Conservation (phyloP, 2,329 filamentous ascomycete genomes). For the Colletotrichum graminicola region DNA sequence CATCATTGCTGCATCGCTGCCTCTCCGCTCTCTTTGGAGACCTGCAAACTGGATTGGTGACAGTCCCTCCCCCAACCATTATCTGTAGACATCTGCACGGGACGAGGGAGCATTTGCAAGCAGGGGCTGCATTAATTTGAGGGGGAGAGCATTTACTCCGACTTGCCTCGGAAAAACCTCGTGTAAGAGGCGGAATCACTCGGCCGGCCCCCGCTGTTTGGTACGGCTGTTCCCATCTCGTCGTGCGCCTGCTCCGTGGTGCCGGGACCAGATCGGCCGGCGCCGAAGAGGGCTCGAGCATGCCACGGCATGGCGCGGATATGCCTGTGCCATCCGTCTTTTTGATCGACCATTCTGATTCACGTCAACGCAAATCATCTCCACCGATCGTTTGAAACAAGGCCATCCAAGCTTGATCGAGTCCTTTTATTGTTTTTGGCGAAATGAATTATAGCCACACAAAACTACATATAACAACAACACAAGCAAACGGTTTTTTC, state of each 20-base stretch:
- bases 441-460: background rate
- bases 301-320: slow-evolving; percentile 9
- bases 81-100: background rate
- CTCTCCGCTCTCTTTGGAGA: background rate
- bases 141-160: slow-evolving; percentile 24
- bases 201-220: background rate
- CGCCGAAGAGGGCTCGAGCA: slow-evolving; percentile 19
- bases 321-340: background rate
- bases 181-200: background rate
- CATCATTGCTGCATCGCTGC: slow-evolving; percentile 30
- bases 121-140: background rate
- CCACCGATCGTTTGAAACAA: slow-evolving; percentile 16
- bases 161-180: slow-evolving; percentile 7
- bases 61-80: background rate
- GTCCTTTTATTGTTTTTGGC: too few species aligned
- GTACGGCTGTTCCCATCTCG: slow-evolving; percentile 22
- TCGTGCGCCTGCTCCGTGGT: slow-evolving; percentile 10
- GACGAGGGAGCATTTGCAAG: background rate
- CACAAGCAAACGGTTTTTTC: background rate
- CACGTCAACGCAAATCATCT: slow-evolving; percentile 1
- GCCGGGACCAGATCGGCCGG: slow-evolving; percentile 17
- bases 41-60: background rate
- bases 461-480: background rate
- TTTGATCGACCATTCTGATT: slow-evolving; percentile 5
- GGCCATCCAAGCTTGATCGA: background rate